A percentile compares a stretch with the other conserved stretches of the same genome.
Conservation (phyloP, 441 rosid species). For the Euphorbia schlechtendalii region DNA sequence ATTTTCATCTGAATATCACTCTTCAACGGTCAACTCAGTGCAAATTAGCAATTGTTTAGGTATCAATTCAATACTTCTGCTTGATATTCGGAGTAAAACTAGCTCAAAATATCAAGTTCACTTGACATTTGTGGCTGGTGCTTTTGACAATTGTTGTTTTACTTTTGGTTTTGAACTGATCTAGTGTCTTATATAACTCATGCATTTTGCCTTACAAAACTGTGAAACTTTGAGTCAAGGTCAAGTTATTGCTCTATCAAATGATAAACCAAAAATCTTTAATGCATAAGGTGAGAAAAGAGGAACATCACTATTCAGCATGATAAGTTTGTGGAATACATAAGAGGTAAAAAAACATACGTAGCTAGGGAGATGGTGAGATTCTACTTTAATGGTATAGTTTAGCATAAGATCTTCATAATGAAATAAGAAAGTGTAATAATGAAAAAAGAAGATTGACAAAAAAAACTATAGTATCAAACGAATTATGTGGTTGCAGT, state of each 20-base stretch:
- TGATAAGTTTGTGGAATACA: neutral
- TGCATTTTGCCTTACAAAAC: neutral
- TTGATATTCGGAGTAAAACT: too few species aligned
- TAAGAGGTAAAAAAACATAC: neutral
- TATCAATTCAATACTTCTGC: too few species aligned
- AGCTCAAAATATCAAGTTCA: too few species aligned
- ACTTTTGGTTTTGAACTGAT: too few species aligned
- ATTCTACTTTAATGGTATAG: neutral
- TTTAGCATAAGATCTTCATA: neutral
- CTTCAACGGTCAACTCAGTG: too few species aligned
- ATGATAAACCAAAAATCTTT: neutral
- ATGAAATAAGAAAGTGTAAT: neutral
- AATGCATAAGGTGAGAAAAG: neutral
- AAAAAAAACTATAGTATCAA: neutral
- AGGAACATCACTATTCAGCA: neutral
- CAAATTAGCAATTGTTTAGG: too few species aligned
- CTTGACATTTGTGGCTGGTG: too few species aligned
- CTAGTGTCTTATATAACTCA: neutral
- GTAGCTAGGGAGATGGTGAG: neutral
- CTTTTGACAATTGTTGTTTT: too few species aligned
- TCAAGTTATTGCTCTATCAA: neutral
- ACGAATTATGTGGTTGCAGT: slow-evolving; percentile 2
- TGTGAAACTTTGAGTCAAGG: neutral
- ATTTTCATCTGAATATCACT: too few species aligned
- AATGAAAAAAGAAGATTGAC: neutral